Evolutionary conservation across 75 land plant species (phyloP), one percentile per base, ranked within the genome.

Genomic region (Sequoiadendron giganteum): DNA sequence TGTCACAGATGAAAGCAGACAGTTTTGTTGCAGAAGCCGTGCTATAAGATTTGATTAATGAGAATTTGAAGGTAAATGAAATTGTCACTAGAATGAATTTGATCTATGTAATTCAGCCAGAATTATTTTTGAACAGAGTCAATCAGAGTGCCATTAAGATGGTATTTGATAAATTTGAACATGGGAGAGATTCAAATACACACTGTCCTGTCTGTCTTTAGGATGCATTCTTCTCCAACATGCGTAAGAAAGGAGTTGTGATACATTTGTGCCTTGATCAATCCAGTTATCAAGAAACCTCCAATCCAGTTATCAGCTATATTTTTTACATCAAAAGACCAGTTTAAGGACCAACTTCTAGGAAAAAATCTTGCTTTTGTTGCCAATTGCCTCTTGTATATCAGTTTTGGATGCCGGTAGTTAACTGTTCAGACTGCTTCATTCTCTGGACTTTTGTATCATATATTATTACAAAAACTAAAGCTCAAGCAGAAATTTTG

Each of bases 1-100:
- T 94, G 25, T 79, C 87, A 70, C 93, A 93, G 56, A 85, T 93
- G 87, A 93, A 92, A 85, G 92, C 72, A 39, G 89, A 90, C 34
- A 86, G 21, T 72, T 75, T 75, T 75, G 80, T 32, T 25, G 30
- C 54, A 85, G 86, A 42, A 10, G 18, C 48, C 5, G 77, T 34
- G 38, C 38, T 73, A 32, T 73, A 73, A 34, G 38, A 38, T 73
- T 73, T 13, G 3, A 25, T 11, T 34, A 25, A 73, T 1, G 15
- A 34, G 77, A 32, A 32, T 73, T 73, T 34, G 38, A 73, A 32
- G 34, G 38, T 72, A 73, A 34, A 2, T 73, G 38, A 32, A 73
- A 13, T 10, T 30, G 36, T 73, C 10, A 32, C 76, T 32, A 32
- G 76, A 73, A 11, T 73, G 76, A 73, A 73, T 73, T 7, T 65